Evolutionary conservation across 345 rosid genomes (phyloP).

Genomic region (Leavenworthia alabamica): DNA sequence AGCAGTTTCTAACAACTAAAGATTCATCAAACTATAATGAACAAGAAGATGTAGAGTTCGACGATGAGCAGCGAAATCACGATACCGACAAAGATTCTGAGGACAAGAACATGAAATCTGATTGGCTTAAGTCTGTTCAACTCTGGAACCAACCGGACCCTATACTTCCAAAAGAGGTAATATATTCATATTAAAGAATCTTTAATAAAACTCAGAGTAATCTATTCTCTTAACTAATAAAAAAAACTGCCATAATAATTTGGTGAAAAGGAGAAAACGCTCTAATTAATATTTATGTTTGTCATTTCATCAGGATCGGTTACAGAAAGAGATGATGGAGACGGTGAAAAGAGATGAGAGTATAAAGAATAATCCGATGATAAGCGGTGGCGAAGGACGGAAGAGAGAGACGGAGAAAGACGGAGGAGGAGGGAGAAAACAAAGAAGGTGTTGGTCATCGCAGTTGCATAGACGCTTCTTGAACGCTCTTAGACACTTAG

Average conservation of each 20-base stretch:
- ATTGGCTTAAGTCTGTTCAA: conserved; percentile 97
- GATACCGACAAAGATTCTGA: conserved; percentile 24
- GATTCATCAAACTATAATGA: conserved; percentile 22
- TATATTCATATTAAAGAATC: neutral
- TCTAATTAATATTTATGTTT: neutral
- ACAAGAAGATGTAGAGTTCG: conserved; percentile 43
- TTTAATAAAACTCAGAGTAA: neutral
- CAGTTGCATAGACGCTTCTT: conserved; percentile 81
- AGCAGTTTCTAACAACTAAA: conserved; percentile 74
- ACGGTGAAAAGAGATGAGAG: conserved; percentile 56
- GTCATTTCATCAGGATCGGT: conserved; percentile 12
- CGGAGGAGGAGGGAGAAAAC: conserved; percentile 48
- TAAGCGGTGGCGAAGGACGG: conserved; percentile 29
- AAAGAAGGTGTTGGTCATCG: conserved; percentile 90
- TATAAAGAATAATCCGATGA: conserved; percentile 30
- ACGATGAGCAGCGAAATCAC: conserved; percentile 27
- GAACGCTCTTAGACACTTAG: conserved; percentile 86
- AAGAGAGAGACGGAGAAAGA: conserved; percentile 47
- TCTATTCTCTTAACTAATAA: neutral
- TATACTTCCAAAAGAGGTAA: conserved; percentile 46
- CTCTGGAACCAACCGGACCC: conserved; percentile 83
- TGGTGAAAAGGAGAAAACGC: neutral
- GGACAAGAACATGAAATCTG: conserved; percentile 61
- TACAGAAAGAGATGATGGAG: conserved; percentile 28
- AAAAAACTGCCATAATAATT: too few species aligned